phyloP scores from a whole-genome alignment of 2,329 filamentous ascomycete species.

The Aspergillus sp. region DNA sequence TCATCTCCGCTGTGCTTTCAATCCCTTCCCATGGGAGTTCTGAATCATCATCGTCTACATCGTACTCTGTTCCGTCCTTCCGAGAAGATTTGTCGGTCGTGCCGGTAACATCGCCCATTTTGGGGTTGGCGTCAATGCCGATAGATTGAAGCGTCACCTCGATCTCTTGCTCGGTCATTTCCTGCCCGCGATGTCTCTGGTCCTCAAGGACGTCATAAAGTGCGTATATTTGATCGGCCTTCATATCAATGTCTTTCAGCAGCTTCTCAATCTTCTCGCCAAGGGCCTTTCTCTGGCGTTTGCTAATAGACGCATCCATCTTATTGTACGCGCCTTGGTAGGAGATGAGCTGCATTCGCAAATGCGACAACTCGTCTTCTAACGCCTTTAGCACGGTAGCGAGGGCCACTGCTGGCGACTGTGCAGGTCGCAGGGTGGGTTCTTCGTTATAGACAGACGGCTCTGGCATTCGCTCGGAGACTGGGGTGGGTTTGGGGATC shows the following conservation, averaged over 20 bases:
- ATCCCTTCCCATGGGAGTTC: conserved; percentile 46
- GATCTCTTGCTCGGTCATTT: conserved; percentile 62
- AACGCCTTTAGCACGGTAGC: conserved; percentile 80
- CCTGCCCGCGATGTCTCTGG: conserved; percentile 65
- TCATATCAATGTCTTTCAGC: conserved; percentile 65
- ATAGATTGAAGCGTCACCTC: conserved; percentile 61
- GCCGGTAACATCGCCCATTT: conserved; percentile 25
- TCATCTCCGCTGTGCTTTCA: conserved; percentile 43
- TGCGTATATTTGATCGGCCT: conserved; percentile 77
- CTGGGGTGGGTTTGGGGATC: conserved; percentile 52
- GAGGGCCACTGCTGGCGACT: conserved; percentile 70
- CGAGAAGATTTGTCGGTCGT: conserved; percentile 29
- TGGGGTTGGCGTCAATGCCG: conserved; percentile 32
- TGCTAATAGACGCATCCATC: conserved; percentile 66
- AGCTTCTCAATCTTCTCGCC: conserved; percentile 62
- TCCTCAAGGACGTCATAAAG: conserved; percentile 82
- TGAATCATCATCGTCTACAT: conserved; percentile 37
- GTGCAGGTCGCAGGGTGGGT: conserved; percentile 61
- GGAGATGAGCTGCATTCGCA: conserved; percentile 67
- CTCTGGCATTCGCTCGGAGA: conserved; percentile 49
- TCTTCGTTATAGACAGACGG: conserved; percentile 52
- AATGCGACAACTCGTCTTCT: conserved; percentile 74
- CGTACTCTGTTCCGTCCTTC: conserved; percentile 17
- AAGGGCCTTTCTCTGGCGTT: conserved; percentile 62
- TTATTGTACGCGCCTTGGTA: conserved; percentile 64